Base-by-base conservation (phyloP, 2,329 filamentous ascomycete species). In the Monosporascus sp. region DNA sequence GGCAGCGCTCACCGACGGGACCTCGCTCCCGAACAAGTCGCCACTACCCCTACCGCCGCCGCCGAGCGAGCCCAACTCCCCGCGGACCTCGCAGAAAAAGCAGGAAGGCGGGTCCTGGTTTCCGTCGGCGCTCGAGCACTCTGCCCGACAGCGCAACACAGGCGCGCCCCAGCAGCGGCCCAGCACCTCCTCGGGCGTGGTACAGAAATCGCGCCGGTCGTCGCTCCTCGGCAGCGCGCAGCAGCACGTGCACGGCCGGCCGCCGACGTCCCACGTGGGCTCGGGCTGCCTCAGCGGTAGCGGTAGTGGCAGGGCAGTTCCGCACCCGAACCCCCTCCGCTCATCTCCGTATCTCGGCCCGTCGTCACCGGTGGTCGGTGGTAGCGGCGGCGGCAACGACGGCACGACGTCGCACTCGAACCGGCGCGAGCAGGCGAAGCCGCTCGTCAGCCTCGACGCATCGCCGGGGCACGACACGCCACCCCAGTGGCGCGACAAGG, bases 1-100 rank as follows among this genome's bases (percentile, higher is more conserved):
- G 11, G 60, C 65, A 1, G 70, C 80, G 9, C 86, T 86, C 62
- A 81, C 74, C 4, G 74, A 79, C 7, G 84, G 81, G 0, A 76
- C 81, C 2, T 84, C 78, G 8, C 73, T 86, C 2, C 64, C 86
- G 20, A 84, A 81, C 58, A 70, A 61, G 47, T 69, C 52, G 50
- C 43, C 24, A 11, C 17, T 24, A 14, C 43, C 20, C 6, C 43
- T 24, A n/a, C 20, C 43, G 3, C 48, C 59, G 18, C 40, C 59
- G 52, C 50, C 59, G 53, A 35, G 5, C 5, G 48, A 61, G 62
- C 26, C 63, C 65, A 51, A 68, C 49, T 45, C 69, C 63, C 49
- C 69, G 58, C 37, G 56, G 8, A 28, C 38, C 28, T 52, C 60
- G 1, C 31, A 35, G 31, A 14, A 35, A 35, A 57, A 55, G 15